Conservation (phyloP, 1,139 yeast genomes). For the Saccharomyces hybrid region DNA sequence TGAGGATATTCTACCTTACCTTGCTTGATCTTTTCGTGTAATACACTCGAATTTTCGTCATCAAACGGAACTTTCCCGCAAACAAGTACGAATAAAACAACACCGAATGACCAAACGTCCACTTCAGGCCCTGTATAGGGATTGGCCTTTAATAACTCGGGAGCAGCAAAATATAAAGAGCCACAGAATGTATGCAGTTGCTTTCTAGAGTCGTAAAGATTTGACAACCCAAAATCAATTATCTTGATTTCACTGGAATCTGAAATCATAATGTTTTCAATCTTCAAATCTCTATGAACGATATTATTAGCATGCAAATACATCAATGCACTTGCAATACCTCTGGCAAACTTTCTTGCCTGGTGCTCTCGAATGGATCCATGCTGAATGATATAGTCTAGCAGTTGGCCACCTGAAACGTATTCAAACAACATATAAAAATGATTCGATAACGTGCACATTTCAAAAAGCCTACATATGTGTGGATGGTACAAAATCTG, state of each 20-base stretch:
- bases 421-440: constrained; percentile 94
- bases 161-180: constrained; percentile 94
- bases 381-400: constrained; percentile 92
- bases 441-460: constrained; percentile 91
- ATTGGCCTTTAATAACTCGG: constrained; percentile 81
- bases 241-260: constrained; percentile 88
- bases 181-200: constrained; percentile 91
- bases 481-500: constrained; percentile 80
- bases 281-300: constrained; percentile 92
- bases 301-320: constrained; percentile 89
- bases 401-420: constrained; percentile 94
- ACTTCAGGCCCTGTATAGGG: constrained; percentile 96
- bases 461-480: constrained; percentile 83
- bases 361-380: constrained; percentile 86
- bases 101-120: constrained; percentile 97
- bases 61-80: constrained; percentile 98
- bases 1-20: constrained; percentile 89
- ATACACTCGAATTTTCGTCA: constrained; percentile 81
- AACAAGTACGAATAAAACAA: constrained; percentile 82
- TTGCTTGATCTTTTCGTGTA: constrained; percentile 87
- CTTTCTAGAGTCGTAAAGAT: constrained; percentile 63
- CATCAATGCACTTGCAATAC: constrained; percentile 88
- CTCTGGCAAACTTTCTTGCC: constrained; percentile 88
- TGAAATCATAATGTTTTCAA: constrained; percentile 90
- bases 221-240: constrained; percentile 91